Conservation (phyloP, 2,329 filamentous ascomycete genomes). For the Penicillium sp. region DNA sequence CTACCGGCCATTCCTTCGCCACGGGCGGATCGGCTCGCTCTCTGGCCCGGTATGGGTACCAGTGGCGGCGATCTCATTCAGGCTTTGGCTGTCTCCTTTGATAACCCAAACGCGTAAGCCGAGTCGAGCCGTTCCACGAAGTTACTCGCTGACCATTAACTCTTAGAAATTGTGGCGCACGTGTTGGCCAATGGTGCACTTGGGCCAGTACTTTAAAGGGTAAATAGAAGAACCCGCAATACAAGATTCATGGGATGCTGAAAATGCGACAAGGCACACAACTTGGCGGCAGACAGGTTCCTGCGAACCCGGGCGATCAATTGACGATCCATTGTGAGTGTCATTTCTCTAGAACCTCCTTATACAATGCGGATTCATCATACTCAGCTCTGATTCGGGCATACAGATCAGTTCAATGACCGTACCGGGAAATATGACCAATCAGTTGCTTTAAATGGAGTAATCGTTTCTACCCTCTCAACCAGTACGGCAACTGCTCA, state of each 20-base stretch:
- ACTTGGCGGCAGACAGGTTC: too few relatives aligned
- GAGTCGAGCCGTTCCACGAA: too few relatives aligned
- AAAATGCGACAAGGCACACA: too few relatives aligned
- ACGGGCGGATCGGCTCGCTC: conserved; percentile 34
- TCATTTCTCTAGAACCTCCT: too few relatives aligned
- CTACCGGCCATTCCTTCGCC: conserved; percentile 37
- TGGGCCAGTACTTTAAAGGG: conserved; percentile 37
- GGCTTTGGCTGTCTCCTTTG: conserved; percentile 40
- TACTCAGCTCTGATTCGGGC: too few relatives aligned
- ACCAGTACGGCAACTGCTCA: conserved; percentile 24
- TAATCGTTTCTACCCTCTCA: conserved; percentile 39
- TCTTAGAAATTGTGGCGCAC: too few relatives aligned
- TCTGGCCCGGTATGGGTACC: conserved; percentile 48
- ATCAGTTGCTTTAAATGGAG: conserved; percentile 34
- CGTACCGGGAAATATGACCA: conserved; percentile 39
- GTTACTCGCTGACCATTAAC: too few relatives aligned
- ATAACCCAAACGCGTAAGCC: too few relatives aligned
- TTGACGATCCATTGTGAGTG: conserved; percentile 39
- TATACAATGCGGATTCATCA: too few relatives aligned
- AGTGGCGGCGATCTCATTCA: conserved; percentile 45
- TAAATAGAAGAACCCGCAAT: conserved; percentile 1
- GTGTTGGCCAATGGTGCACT: conserved; percentile 12
- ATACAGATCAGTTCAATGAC: conserved; percentile 36
- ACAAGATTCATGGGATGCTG: too few relatives aligned
- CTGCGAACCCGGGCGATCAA: conserved; percentile 24